These are phyloP conservation scores for Fusarium sulawesiense DNA, from an alignment of 2,329 filamentous ascomycete species.

Conservation along the genomic window DNA sequence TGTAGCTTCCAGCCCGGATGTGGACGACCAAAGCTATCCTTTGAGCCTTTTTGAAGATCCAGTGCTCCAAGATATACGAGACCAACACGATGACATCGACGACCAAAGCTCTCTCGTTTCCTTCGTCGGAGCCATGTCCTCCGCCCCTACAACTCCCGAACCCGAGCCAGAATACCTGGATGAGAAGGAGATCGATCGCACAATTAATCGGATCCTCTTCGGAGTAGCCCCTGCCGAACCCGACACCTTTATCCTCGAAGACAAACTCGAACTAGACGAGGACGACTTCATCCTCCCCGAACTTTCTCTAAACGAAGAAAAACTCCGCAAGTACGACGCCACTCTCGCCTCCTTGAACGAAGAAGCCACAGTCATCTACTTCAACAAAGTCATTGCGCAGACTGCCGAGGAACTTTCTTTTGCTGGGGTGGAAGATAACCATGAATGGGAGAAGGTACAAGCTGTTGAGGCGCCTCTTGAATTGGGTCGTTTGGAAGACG, in stretches of 20 bases:
- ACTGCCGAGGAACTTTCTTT: neutral
- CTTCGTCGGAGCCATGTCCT: neutral
- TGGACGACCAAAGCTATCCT: neutral
- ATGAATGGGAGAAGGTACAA: conserved; percentile 1
- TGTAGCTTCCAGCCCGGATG: neutral
- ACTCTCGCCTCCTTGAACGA: neutral
- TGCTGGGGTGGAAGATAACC: neutral
- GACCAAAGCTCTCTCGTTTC: neutral
- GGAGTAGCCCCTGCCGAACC: neutral
- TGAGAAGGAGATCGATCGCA: neutral
- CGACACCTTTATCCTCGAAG: neutral
- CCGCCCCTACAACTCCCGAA: neutral
- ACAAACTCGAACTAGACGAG: neutral
- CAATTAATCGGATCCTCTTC: neutral
- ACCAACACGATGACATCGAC: neutral
- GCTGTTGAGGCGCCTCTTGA: neutral
- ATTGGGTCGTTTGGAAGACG: neutral
- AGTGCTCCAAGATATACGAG: neutral
- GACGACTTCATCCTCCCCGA: neutral
- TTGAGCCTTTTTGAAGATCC: neutral
- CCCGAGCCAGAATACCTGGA: neutral
- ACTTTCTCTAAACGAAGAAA: neutral
- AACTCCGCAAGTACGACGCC: neutral
- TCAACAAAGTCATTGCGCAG: neutral
- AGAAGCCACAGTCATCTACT: neutral